Evolutionary conservation across 805 yeast genomes (phyloP), one percentile per base, ranked within the genome.

Genomic region (Yarrowia bubula): DNA sequence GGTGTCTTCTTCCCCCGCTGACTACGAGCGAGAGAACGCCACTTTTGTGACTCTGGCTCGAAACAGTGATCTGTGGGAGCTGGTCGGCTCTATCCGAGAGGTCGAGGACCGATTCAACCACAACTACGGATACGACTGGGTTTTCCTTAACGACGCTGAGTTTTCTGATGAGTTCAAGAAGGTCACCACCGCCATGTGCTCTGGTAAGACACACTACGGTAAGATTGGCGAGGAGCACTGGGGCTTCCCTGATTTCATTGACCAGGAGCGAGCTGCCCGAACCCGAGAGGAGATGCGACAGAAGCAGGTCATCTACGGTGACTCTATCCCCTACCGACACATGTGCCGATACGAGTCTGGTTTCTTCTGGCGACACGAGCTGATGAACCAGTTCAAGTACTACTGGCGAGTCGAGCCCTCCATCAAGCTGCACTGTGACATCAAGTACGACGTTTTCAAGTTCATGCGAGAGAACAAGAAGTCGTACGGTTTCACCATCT

Each of bases 321-420:
- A 81, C 66, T 80, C 87, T 13, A 86, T 83, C 68, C 81, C 92
- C 15, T 91, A 90, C 77, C 85, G 96, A 73, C 93, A 89, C 77
- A 89, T 92, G 96, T 91, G 96, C 76, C 83, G 97, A 69, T 91
- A 83, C 76, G 92, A 89, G 75, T 84, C 92, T 15, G 96, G 96
- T 0, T 88, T 87, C 74, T 88, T 90, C 79, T 90, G 86, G 83
- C 81, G 87, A 74, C 90, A 89, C 73, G 84, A 83, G 61, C 76
- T 86, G 58, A 72, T 91, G 75, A 77, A 80, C 67, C 83, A 85
- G 31, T 92, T 87, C 81, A 89, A 87, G 72, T 91, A 88, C 83
- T 90, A 90, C 80, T 92, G 97, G 97, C 86, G 96, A 76, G 92
- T 92, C 41, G 97, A 92, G 77, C 97, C 97, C 13, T 87, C 84